Evolutionary conservation across 1,139 yeast species (phyloP).

Genomic region (Groenewaldozyma sp.): DNA sequence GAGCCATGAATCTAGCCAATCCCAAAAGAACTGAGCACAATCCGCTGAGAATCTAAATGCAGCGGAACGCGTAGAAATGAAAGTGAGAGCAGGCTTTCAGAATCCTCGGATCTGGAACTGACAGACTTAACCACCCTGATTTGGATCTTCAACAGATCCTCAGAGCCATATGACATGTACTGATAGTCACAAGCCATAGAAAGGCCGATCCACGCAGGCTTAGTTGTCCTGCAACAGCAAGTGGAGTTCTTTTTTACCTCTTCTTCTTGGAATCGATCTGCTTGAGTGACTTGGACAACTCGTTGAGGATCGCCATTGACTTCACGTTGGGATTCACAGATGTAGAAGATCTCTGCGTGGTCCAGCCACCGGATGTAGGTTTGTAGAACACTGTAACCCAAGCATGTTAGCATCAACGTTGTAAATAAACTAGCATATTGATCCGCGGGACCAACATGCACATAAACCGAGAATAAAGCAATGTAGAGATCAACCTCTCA

Average conservation of each 20-base stretch:
- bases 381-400: conserved; percentile 17
- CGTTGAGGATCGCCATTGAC: conserved; percentile 15
- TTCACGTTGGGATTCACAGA: conserved; percentile 9
- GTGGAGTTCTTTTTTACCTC: no score
- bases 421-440: background rate
- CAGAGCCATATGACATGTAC: no score
- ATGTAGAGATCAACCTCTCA: background rate
- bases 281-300: conserved; percentile 12
- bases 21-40: background rate
- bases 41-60: no score
- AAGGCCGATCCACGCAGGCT: no score
- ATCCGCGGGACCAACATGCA: background rate
- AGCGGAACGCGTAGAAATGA: no score
- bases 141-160: no score
- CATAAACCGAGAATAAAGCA: background rate
- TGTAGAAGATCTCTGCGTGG: conserved; percentile 12
- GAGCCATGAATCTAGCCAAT: background rate
- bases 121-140: no score
- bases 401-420: background rate
- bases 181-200: no score
- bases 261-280: conserved; percentile 3
- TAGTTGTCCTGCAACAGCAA: no score
- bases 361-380: conserved; percentile 22
- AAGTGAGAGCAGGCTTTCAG: no score
- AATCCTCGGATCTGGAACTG: no score